Evolutionary conservation across 2,329 filamentous ascomycete genomes (phyloP).

Genomic region (Diplodia mutila): DNA sequence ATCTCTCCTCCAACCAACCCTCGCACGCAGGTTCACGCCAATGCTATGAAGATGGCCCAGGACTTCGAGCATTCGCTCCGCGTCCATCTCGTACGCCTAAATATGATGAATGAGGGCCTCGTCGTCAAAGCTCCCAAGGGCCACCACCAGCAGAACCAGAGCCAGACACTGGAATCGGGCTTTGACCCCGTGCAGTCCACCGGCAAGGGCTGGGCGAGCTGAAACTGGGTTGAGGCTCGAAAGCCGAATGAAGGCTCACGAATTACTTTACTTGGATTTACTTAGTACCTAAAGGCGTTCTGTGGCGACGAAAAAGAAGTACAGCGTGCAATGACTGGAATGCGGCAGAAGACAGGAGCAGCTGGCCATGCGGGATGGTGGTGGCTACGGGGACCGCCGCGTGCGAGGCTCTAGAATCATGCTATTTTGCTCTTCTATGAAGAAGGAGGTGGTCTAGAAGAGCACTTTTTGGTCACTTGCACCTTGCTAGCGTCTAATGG

Average conservation of each 20-base stretch:
- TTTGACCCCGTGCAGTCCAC: conserved; percentile 2
- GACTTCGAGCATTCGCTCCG: conserved; percentile 76
- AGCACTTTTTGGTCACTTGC: not conserved
- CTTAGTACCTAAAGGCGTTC: not conserved
- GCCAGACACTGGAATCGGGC: conserved; percentile 9
- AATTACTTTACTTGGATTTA: not conserved
- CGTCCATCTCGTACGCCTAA: conserved; percentile 76
- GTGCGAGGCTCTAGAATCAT: not conserved
- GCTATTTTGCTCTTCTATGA: not conserved
- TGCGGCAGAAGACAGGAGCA: not conserved
- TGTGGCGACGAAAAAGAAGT: not conserved
- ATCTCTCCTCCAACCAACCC: conserved; percentile 70
- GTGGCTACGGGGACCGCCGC: not conserved
- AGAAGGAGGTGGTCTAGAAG: not conserved
- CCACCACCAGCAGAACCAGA: conserved; percentile 17
- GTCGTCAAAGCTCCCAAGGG: conserved; percentile 56
- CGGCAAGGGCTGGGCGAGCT: not conserved
- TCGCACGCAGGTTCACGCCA: conserved; percentile 70
- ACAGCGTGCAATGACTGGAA: not conserved
- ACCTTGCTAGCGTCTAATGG: not conserved
- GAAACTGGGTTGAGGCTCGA: not conserved
- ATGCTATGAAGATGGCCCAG: conserved; percentile 68
- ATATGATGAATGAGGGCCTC: conserved; percentile 73
- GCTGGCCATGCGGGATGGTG: not conserved
- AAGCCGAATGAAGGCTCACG: not conserved